Evolutionary conservation across 73 alveolate genomes (phyloP).

Genomic region (Paramecium primaurelia): DNA sequence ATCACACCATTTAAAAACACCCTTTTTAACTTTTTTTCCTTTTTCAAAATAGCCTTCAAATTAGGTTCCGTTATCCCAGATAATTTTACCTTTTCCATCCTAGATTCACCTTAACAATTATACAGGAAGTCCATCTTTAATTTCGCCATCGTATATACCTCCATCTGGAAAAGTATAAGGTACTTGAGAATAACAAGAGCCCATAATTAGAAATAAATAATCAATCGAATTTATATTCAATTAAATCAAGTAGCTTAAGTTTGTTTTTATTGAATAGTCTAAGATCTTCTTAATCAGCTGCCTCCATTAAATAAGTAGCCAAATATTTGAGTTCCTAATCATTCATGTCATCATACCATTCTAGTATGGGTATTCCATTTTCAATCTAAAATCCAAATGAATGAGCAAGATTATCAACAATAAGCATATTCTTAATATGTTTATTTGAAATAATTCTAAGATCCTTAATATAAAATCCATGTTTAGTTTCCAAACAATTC

Average conservation of each 20-base stretch:
- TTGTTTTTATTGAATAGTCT: background rate
- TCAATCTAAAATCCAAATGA: slow-evolving; percentile 88
- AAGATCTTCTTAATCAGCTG: background rate
- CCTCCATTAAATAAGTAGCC: slow-evolving; percentile 64
- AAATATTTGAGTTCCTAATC: slow-evolving; percentile 84
- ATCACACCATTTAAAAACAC: background rate
- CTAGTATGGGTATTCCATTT: slow-evolving; percentile 85
- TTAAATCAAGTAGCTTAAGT: background rate
- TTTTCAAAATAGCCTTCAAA: background rate
- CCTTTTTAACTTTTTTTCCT: background rate
- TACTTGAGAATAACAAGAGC: background rate
- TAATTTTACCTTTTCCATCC: slow-evolving; percentile 35
- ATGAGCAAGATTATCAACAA: slow-evolving; percentile 92
- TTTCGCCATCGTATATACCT: background rate
- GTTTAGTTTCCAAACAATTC: slow-evolving; percentile 86
- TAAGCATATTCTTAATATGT: slow-evolving; percentile 76
- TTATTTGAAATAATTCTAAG: slow-evolving; percentile 83
- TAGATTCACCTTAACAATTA: background rate
- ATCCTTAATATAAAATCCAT: slow-evolving; percentile 92
- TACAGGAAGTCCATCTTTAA: slow-evolving; percentile 14
- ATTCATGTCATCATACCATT: slow-evolving; percentile 69
- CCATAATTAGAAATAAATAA: background rate
- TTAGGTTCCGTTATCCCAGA: background rate
- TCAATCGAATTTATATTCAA: background rate
- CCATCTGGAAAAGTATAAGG: background rate